phyloP scores from a whole-genome alignment of 31 red algal species.

The Endocladia muricata region DNA sequence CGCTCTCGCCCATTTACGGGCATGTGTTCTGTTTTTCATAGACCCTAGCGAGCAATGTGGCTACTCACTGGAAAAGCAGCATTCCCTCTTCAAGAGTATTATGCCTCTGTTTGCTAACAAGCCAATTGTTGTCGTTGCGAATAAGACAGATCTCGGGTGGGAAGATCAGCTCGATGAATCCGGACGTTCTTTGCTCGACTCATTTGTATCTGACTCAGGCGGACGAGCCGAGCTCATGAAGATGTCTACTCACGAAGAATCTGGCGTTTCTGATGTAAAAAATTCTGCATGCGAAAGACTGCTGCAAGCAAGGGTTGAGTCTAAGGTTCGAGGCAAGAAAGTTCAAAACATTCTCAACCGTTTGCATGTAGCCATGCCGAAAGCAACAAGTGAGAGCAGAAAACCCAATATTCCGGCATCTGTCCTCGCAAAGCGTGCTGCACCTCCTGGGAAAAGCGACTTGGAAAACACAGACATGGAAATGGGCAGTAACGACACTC shows the following conservation, averaged over 20 bases:
- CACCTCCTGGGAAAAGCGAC: background rate
- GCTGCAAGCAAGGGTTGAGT: slow-evolving; percentile 76
- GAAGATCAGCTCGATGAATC: slow-evolving; percentile 63
- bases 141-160: slow-evolving; percentile 96
- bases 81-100: slow-evolving; percentile 76
- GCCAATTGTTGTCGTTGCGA: slow-evolving; percentile 89
- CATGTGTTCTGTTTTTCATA: slow-evolving; percentile 92
- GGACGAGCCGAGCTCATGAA: slow-evolving; percentile 58
- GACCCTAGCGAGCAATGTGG: slow-evolving; percentile 98
- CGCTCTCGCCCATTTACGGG: slow-evolving; percentile 91
- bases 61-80: slow-evolving; percentile 81
- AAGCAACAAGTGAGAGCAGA: slow-evolving; percentile 22
- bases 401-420: slow-evolving; percentile 78
- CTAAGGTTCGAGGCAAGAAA: slow-evolving; percentile 71
- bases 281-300: slow-evolving; percentile 88
- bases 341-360: slow-evolving; percentile 79
- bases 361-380: slow-evolving; percentile 89
- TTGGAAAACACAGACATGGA: slow-evolving; percentile 30
- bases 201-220: slow-evolving; percentile 36
- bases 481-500: slow-evolving; percentile 18
- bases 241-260: slow-evolving; percentile 83
- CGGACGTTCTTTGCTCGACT: slow-evolving; percentile 22
- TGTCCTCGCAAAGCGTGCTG: slow-evolving; percentile 53
- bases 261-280: slow-evolving; percentile 69
- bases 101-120: slow-evolving; percentile 94